Conservation (phyloP, 148 eudicot genomes). For the Camellia japonica region DNA sequence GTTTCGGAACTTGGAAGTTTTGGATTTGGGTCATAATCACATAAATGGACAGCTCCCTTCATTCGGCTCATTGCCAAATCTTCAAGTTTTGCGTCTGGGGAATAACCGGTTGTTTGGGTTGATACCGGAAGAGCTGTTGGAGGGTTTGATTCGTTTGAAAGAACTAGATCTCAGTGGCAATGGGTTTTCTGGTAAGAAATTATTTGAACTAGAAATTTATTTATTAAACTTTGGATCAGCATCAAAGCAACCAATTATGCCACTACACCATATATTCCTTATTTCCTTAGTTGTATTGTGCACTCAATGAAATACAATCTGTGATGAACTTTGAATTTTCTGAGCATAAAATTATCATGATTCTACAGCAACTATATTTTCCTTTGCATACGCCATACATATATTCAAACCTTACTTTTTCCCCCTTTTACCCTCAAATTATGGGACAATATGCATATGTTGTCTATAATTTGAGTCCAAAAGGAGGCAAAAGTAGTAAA, state of each 20-base stretch:
- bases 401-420: neutral
- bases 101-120: conserved; percentile 63
- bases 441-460: neutral
- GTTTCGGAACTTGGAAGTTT: conserved; percentile 67
- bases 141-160: conserved; percentile 50
- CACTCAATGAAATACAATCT: neutral
- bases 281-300: neutral
- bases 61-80: conserved; percentile 48
- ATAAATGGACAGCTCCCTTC: conserved; percentile 70
- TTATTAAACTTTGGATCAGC: neutral
- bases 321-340: neutral
- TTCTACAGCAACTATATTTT: neutral
- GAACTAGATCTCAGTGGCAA: conserved; percentile 89
- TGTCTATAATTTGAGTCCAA: neutral
- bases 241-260: neutral
- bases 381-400: neutral
- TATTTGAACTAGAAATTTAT: neutral
- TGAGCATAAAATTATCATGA: neutral
- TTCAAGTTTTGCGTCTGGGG: conserved; percentile 58
- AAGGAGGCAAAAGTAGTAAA: neutral
- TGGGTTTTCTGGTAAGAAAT: conserved; percentile 75
- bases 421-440: neutral
- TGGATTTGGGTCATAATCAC: conserved; percentile 75
- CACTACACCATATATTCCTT: neutral
- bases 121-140: conserved; percentile 57